Evolutionary conservation across 148 eudicot species (phyloP).

Genomic region (Spergularia marina): DNA sequence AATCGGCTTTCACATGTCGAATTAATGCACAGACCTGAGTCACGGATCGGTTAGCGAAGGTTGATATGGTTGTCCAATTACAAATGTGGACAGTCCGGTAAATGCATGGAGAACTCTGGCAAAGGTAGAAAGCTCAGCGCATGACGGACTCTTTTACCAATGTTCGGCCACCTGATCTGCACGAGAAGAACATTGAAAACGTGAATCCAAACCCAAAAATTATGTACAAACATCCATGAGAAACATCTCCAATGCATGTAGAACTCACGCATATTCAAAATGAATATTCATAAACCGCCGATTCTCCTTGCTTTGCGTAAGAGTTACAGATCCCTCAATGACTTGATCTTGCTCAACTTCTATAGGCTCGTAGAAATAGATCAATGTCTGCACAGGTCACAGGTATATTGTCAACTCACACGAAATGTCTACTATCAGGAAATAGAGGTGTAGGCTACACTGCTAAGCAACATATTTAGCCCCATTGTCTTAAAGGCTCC

Average conservation of each 20-base stretch:
- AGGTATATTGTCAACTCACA: slow-evolving; percentile 8
- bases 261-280: slow-evolving; percentile 71
- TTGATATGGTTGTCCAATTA: neutral
- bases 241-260: neutral
- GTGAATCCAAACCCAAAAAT: neutral
- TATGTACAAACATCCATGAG: neutral
- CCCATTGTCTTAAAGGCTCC: no score
- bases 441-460: neutral
- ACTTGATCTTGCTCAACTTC: slow-evolving; percentile 92
- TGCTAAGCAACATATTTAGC: no score
- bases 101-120: neutral
- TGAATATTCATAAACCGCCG: slow-evolving; percentile 82
- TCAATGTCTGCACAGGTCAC: slow-evolving; percentile 54
- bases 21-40: neutral
- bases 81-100: neutral
- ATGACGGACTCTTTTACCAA: slow-evolving; percentile 83
- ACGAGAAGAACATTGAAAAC: slow-evolving; percentile 15
- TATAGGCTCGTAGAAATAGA: slow-evolving; percentile 83
- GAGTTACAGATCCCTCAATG: slow-evolving; percentile 74
- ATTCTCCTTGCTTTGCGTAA: slow-evolving; percentile 90
- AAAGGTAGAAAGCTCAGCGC: slow-evolving; percentile 43
- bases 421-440: neutral
- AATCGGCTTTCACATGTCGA: neutral
- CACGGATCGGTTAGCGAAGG: neutral
- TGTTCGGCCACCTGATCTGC: slow-evolving; percentile 84